Base-by-base conservation (phyloP, 2,329 filamentous ascomycete species). In the Domatiomyces globalis region DNA sequence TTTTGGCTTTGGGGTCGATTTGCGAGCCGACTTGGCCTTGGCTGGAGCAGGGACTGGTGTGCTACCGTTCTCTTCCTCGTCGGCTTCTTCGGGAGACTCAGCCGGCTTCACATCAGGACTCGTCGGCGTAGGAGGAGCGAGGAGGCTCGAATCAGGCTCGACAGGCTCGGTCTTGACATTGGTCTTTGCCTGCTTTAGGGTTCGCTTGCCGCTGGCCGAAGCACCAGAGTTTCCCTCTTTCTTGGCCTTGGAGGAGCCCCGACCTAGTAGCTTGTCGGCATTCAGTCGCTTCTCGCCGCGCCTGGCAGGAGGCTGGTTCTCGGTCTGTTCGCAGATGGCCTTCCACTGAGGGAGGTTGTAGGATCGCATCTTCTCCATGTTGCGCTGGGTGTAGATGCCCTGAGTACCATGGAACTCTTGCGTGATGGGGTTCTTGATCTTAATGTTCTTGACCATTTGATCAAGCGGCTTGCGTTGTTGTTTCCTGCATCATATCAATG, bases 341-440 rank as follows among this genome's bases (percentile, higher is more conserved):
- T 88, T 87, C 92, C 92, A 98, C 68, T 98, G 89, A 0, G 90
- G 90, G 4, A 98, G 74, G 61, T 95, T 98, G 72, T 98, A 98
- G 12, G 88, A 88, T 65, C 92, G 80, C 66, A 94, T 87, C 69
- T 95, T 94, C 63, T 96, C 83, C 54, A 98, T 89, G 65, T 98
- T 98, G 63, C 92, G 87, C 67, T 98, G 92, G 36, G 90, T 90
- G 66, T 95, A 98, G 51, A 87, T 94, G 51, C 92, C 94, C 64
- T 90, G 87, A 49, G 86, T 87, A 43, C 92, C 92, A 75, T 94
- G 90, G 62, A 98, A 98, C 63, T 98, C 92, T 68, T 98, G 92
- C 64, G 88, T 95, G 66, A 98, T 96, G 2, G 92, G 92, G 59
- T 98, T 94, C 68, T 90, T 90, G 63, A 98, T 89, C 64, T 83